Conservation (phyloP, 805 yeast genomes). For the Komagataella kurtzmanii region DNA sequence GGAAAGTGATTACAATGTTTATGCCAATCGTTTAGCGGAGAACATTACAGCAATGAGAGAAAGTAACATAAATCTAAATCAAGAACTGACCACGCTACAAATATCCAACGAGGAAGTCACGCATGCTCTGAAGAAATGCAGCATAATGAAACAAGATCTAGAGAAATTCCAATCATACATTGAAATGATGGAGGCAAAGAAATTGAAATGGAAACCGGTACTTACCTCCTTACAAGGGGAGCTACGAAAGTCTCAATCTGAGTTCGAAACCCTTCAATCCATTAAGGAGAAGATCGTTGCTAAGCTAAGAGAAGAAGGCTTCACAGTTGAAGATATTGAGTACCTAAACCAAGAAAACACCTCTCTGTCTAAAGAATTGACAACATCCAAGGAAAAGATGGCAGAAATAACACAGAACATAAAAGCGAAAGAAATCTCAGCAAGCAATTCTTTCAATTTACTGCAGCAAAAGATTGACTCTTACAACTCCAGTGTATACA, state of each 20-base stretch:
- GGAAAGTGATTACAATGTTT: constrained; percentile 37
- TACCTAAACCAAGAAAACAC: constrained; percentile 49
- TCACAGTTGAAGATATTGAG: constrained; percentile 52
- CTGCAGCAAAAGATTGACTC: constrained; percentile 38
- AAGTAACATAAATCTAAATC: constrained; percentile 25
- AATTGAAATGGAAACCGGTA: constrained; percentile 47
- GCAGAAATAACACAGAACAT: constrained; percentile 32
- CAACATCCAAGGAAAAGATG: constrained; percentile 20
- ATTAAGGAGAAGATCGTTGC: constrained; percentile 23
- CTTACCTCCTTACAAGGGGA: constrained; percentile 46
- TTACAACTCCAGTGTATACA: constrained; percentile 41
- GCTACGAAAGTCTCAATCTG: constrained; percentile 27
- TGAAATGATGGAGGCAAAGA: constrained; percentile 50
- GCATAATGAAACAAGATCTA: constrained; percentile 58
- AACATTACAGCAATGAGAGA: constrained; percentile 28
- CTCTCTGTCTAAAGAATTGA: constrained; percentile 34
- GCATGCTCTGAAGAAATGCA: constrained; percentile 39
- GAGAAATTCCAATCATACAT: constrained; percentile 61
- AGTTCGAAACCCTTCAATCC: constrained; percentile 24
- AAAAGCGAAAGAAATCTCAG: constrained; percentile 33
- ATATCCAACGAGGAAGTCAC: constrained; percentile 32
- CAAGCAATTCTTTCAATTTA: constrained; percentile 34
- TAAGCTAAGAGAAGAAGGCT: constrained; percentile 38
- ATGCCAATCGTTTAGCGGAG: constrained; percentile 31
- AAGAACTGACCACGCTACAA: constrained; percentile 25